Base-by-base conservation (phyloP, 371 early-diverging fungal genomes). In the Mortierella sp. region DNA sequence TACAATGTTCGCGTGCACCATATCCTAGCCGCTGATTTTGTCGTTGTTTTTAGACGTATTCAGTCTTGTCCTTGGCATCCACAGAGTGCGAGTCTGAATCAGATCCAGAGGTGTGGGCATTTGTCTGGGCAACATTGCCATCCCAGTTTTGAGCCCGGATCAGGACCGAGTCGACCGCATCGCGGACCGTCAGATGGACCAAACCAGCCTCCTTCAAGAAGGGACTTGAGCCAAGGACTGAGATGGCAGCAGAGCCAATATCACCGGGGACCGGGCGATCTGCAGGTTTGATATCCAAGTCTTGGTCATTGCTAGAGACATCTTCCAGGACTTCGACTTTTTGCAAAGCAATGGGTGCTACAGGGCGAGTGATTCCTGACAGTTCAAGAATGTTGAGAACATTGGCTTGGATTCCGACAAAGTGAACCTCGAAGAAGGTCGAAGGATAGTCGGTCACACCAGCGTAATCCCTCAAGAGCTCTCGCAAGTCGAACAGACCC, bases 401-500 rank as follows among this genome's bases (percentile, higher is more conserved):
- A 17, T 78, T 65, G 6, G 70, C 53, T 44, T 79, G 70, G 46
- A 75, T 62, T 9, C 68, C 58, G 17, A 78, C 78, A 51, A 79
- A 79, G 59, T 79, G 82, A 3, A 81, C 42, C 53, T 79, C 78
- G 27, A 79, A 79, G 58, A 57, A 72, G 2, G 60, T 62, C 4
- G 30, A 21, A 24, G 69, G 72, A 26, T 63, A 61, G 19, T 76
- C 75, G 15, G 50, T 57, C 12, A 56, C 58, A 31, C 76, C 86
- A 7, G 88, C 82, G 57, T 84, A 87, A 39, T 83, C 79, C 56
- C 69, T 81, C 21, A 87, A 71, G 50, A 85, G 81, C 27, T 79
- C 78, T n/a, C 84, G 81, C 31, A 90, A 59, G 30, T 92, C 91
- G 11, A 87, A 69, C 0, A 94, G 82, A 15, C 86, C 83, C 62